Evolutionary conservation across 352 stramenopile genomes (phyloP), one percentile per base, ranked within the genome.

Genomic region (Elongisporangium prolatum): DNA sequence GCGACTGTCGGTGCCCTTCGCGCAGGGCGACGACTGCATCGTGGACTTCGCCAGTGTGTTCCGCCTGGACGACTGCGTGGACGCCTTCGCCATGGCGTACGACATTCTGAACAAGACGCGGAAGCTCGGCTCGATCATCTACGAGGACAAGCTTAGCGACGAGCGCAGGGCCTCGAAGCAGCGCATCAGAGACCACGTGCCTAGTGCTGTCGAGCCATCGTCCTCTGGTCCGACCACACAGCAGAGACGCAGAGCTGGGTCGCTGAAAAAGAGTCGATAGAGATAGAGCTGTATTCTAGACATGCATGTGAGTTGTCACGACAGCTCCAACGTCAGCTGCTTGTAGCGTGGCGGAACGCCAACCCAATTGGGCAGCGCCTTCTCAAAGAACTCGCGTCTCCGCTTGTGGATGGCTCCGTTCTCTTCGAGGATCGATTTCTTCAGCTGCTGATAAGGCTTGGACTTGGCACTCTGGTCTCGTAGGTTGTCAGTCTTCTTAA

Each of bases 21-120:
- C 64, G n/a, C 60, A 81, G 21, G 69, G 67, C 38, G 54, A 69
- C 4, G 70, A 73, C 24, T 69, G 71, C 48, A 54, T 72, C 13
- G 72, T 86, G 18, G 71, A 88, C 47, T 90, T 92, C 60, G 28
- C 69, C 0, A 65, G 72, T 11, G 76, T 92, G 21, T 92, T 92
- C 51, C 80, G 80, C 4, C 64, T 90, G 21, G 58, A 77, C 34
- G 82, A 89, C 49, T 88, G 77, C 54, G 71, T 90, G 10, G 73
- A 88, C 17, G 75, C 73, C 13, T 92, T 92, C 56, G 73, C 72
- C 1, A 89, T 87, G 80, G 77, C 76, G 22, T 80, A 72, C 50
- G 74, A 85, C 47, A 83, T 88, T 25, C 63, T 89, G 25, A 60
- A 22, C 24, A 75, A 77, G 51, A 78, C 75, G 13, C 50, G 63